Evolutionary conservation across 2,329 filamentous ascomycete genomes (phyloP).

Genomic region (Balansia obtecta): DNA sequence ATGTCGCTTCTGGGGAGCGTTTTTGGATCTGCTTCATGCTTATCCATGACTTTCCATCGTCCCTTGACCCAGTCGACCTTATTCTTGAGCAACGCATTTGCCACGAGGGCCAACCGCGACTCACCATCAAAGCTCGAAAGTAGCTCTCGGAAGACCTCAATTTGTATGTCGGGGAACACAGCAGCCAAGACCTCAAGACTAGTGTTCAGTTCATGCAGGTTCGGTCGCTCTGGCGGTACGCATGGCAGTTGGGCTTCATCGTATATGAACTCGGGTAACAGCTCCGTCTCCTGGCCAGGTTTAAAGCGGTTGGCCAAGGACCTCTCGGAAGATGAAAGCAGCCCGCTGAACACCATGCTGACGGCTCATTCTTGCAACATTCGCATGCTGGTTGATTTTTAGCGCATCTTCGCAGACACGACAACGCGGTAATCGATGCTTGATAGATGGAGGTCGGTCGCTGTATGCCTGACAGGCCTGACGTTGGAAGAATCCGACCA

Average conservation of each 20-base stretch:
- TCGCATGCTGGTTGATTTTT: conserved; percentile 1
- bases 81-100: conserved; percentile 64
- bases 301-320: conserved; percentile 20
- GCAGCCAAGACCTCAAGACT: conserved; percentile 55
- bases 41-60: conserved; percentile 40
- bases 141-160: conserved; percentile 76
- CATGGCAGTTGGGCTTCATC: conserved; percentile 42
- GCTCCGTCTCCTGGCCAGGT: conserved; percentile 16
- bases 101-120: conserved; percentile 64
- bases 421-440: neutral
- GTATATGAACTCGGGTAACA: conserved; percentile 35
- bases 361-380: conserved; percentile 21
- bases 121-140: conserved; percentile 62
- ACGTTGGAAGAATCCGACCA: neutral
- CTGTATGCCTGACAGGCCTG: neutral
- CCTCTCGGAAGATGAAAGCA: conserved; percentile 32
- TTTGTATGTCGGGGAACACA: conserved; percentile 69
- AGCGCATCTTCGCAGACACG: neutral
- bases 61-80: conserved; percentile 59
- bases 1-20: conserved; percentile 46
- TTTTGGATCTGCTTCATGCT: conserved; percentile 18
- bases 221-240: conserved; percentile 38
- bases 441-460: neutral
- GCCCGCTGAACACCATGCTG: conserved; percentile 37
- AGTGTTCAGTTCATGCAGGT: conserved; percentile 58